Evolutionary conservation across 2,329 filamentous ascomycete genomes (phyloP), one percentile per base, ranked within the genome.

Genomic region (Pestalotiopsis sp.): DNA sequence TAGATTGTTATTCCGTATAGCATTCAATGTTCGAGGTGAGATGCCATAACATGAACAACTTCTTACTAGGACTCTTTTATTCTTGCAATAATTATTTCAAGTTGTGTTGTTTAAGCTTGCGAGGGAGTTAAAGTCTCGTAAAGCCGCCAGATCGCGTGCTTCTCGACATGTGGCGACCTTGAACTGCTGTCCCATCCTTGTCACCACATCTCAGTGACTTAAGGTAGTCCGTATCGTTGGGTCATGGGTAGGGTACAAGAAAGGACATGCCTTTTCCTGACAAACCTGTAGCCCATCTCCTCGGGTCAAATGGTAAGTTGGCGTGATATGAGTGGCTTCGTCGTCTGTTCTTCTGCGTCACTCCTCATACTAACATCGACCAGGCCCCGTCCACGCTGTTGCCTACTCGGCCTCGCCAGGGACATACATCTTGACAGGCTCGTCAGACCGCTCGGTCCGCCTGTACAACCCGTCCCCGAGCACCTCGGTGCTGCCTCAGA

Each of bases 341-440:
- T 25, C n/a, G 20, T 31, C n/a, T 20, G n/a, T 31, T 5, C 20
- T n/a, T 41, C 66, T 12, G 45, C 2, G 31, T 27, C 71, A 69
- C 39, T 68, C 45, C 65, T 57, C 13, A 64, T 20, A 23, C 62
- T 65, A 41, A 58, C 57, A 68, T 55, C 64, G 45, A 36, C 20
- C 75, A 93, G 91, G 90, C 69, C 90, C 92, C 45, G 86, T 94
- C 64, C 92, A 94, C 78, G 88, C 92, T 62, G 84, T 94, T 66
- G 84, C 88, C 65, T 94, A 94, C 81, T 94, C 92, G 66, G 88
- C 91, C 70, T 89, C 88, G 13, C 89, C 91, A 17, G 91, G 91
- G 55, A 91, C 90, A 3, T 94, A 94, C 76, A 88, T 98, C 77
- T 88, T 98, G 69, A 94, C 94, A 45, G 95, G 95, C 76, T 94